Conservation (phyloP, 345 rosid genomes). For the Cardamine chenopodiifolia region DNA sequence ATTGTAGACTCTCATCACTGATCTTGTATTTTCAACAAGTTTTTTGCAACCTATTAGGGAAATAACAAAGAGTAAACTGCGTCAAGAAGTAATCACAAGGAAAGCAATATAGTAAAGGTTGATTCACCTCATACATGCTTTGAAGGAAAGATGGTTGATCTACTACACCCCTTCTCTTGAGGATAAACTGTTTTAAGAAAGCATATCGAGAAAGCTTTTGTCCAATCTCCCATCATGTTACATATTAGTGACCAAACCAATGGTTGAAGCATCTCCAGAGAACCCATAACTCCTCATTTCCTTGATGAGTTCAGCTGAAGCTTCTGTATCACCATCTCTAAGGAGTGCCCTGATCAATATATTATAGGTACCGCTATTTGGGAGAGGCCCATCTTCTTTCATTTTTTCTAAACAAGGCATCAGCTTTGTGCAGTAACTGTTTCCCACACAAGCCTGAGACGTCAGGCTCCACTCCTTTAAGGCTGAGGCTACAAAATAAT, state of each 20-base stretch:
- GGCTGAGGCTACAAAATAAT: background rate
- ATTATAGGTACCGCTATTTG: background rate
- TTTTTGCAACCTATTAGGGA: no score
- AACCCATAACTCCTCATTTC: background rate
- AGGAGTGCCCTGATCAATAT: background rate
- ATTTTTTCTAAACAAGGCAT: background rate
- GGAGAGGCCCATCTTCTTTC: slow-evolving; percentile 5
- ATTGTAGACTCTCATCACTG: no score
- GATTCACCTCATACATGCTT: no score
- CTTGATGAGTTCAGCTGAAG: slow-evolving; percentile 1
- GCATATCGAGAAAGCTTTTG: background rate
- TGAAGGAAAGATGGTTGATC: no score
- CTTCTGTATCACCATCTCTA: background rate
- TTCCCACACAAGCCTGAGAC: slow-evolving; percentile 33
- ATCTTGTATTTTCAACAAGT: no score
- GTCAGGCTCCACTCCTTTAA: slow-evolving; percentile 21
- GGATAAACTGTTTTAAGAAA: background rate
- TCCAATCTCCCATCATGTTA: background rate
- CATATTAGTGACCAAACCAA: background rate
- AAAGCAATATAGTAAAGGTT: no score
- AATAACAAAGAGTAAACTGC: no score
- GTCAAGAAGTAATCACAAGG: no score
- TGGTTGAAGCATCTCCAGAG: no score
- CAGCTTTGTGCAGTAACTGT: background rate
- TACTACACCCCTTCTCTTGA: no score